phyloP scores from a whole-genome alignment of 768 basidiomycete species.

The Tremella fuciformis region DNA sequence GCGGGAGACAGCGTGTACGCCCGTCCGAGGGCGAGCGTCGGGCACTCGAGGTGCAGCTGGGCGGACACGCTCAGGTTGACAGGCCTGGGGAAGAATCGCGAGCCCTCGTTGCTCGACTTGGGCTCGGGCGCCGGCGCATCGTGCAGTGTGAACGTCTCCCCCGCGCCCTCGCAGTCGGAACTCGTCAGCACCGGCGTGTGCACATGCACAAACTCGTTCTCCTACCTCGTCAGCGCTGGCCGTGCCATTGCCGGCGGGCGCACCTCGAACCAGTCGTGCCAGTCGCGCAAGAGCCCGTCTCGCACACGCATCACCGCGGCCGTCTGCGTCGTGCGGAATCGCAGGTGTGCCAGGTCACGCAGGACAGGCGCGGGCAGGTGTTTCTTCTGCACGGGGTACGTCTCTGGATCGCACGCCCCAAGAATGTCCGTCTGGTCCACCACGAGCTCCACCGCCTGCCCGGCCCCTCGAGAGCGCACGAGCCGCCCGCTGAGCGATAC shows the following conservation, averaged over 20 bases:
- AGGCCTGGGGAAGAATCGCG: conserved; percentile 41
- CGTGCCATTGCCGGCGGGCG: too few relatives aligned
- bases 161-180: conserved; percentile 93
- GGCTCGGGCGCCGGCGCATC: conserved; percentile 8
- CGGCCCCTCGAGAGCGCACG: conserved; percentile 56
- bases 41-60: conserved; percentile 89
- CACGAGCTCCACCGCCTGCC: conserved; percentile 60
- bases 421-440: conserved; percentile 58
- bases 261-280: conserved; percentile 73
- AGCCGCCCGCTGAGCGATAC: conserved; percentile 59
- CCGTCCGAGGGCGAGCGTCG: conserved; percentile 71
- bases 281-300: conserved; percentile 58
- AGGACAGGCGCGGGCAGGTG: conserved; percentile 72
- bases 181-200: conserved; percentile 86
- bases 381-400: conserved; percentile 91
- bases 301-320: conserved; percentile 75
- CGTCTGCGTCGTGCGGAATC: conserved; percentile 69
- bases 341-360: conserved; percentile 81
- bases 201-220: conserved; percentile 70
- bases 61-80: conserved; percentile 90
- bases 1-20: conserved; percentile 90
- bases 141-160: conserved; percentile 75
- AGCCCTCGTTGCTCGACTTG: background rate
- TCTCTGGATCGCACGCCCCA: conserved; percentile 65
- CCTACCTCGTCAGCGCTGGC: conserved; percentile 56